phyloP scores from a whole-genome alignment of 139 green algal species.

The Chlorella ohadii region DNA sequence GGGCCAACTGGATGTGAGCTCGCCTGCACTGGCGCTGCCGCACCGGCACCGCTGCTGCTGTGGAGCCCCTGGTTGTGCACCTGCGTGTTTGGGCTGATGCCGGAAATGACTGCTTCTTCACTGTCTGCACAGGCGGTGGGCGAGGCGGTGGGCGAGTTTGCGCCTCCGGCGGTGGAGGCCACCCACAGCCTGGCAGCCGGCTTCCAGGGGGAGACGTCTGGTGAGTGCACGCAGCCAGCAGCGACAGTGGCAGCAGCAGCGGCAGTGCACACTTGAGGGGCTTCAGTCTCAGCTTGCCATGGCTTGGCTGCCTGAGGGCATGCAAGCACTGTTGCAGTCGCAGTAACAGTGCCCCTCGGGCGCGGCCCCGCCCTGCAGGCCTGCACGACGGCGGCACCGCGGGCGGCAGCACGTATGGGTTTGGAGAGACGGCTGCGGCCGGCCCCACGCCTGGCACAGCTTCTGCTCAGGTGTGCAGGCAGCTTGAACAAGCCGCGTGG shows the following conservation, averaged over 20 bases:
- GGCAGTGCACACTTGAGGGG: too few species aligned
- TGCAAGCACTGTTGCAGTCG: too few species aligned
- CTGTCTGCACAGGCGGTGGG: slow-evolving; percentile 8
- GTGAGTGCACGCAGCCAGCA: too few species aligned
- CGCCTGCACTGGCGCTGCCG: neutral
- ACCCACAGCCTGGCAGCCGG: slow-evolving; percentile 12
- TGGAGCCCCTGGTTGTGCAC: too few species aligned
- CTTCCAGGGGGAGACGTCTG: slow-evolving; percentile 43
- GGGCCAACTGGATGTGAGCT: too few species aligned
- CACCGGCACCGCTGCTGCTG: neutral
- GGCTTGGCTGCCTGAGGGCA: too few species aligned
- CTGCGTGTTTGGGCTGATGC: too few species aligned
- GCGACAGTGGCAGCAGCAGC: too few species aligned
- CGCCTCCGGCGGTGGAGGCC: slow-evolving; percentile 3
- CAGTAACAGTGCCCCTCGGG: too few species aligned
- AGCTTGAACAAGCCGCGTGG: too few species aligned
- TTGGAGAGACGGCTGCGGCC: slow-evolving; percentile 18
- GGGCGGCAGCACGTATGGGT: slow-evolving; percentile 6
- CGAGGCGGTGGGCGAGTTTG: slow-evolving; percentile 37
- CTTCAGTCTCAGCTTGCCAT: too few species aligned
- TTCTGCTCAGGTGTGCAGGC: neutral
- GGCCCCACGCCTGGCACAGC: slow-evolving; percentile 17
- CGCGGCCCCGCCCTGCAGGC: slow-evolving; percentile 9
- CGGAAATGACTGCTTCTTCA: too few species aligned
- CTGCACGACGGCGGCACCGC: slow-evolving; percentile 21